Percentiles rank a stretch among this genome's conserved stretches.
These are phyloP conservation scores for Phoma sp. DNA, from an alignment of 2,329 filamentous ascomycete genomes.

Conservation along the genomic window DNA sequence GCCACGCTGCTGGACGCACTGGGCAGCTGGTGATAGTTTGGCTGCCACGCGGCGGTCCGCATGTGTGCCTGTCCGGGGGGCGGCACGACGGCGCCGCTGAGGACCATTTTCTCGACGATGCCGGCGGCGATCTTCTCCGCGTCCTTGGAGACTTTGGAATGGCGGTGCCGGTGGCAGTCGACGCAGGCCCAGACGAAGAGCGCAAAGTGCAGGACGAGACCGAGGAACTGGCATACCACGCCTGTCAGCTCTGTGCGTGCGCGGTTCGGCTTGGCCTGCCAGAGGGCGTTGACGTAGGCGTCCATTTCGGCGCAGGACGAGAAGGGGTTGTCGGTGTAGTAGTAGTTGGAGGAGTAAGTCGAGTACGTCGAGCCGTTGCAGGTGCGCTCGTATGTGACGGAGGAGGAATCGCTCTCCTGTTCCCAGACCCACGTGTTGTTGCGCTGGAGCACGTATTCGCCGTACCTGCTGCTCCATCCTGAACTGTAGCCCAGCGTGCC, in stretches of 20 bases:
- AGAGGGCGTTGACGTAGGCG: slow-evolving; percentile 40
- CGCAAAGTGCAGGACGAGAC: slow-evolving; percentile 39
- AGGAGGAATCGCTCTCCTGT: slow-evolving; percentile 6
- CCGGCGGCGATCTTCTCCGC: slow-evolving; percentile 42
- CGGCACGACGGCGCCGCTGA: slow-evolving; percentile 37
- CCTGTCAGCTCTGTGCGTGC: slow-evolving; percentile 29
- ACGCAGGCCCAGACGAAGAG: slow-evolving; percentile 50
- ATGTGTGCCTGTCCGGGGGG: slow-evolving; percentile 26
- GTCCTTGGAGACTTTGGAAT: slow-evolving; percentile 33
- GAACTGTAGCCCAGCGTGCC: slow-evolving; percentile 22
- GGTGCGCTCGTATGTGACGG: slow-evolving; percentile 19
- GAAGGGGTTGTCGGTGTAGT: slow-evolving; percentile 16
- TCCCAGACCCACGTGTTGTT: slow-evolving; percentile 45
- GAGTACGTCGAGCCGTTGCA: slow-evolving; percentile 17
- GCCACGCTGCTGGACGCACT: not conserved
- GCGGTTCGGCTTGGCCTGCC: slow-evolving; percentile 30
- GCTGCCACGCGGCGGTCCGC: not conserved
- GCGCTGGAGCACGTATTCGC: slow-evolving; percentile 29
- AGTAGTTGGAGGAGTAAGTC: not conserved
- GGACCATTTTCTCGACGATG: slow-evolving; percentile 46
- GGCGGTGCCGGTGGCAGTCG: slow-evolving; percentile 38
- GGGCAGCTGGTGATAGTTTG: slow-evolving; percentile 1
- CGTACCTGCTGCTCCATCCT: slow-evolving; percentile 12
- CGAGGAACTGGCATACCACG: slow-evolving; percentile 41
- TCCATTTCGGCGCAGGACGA: slow-evolving; percentile 38